phyloP scores from a whole-genome alignment of 768 basidiomycete species.

The Steccherinum ochraceum region DNA sequence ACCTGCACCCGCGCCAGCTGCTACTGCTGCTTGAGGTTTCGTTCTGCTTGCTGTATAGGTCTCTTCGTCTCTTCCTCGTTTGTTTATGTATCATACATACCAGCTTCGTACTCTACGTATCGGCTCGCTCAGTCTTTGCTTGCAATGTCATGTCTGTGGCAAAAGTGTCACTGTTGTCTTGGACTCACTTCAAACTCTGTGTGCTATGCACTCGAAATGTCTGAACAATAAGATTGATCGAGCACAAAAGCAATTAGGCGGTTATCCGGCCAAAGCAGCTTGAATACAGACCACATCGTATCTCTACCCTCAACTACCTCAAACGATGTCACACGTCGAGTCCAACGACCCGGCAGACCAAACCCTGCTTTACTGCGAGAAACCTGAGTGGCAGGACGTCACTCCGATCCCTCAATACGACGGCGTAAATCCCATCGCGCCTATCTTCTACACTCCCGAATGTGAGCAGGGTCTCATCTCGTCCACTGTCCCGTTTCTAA shows the following conservation, averaged over 20 bases:
- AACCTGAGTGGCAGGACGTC: conserved; percentile 77
- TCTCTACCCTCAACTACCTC: neutral
- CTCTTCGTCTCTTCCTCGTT: neutral
- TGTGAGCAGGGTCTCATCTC: too few species aligned
- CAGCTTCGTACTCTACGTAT: neutral
- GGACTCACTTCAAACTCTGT: neutral
- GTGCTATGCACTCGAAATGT: too few species aligned
- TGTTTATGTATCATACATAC: neutral
- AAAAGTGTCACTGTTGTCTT: neutral
- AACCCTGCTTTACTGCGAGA: conserved; percentile 45
- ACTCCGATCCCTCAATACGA: conserved; percentile 79
- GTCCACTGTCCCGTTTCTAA: conserved; percentile 7
- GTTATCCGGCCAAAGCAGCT: too few species aligned
- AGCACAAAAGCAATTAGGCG: neutral
- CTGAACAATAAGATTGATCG: neutral
- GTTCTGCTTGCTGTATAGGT: conserved; percentile 8
- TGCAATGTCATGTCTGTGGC: neutral
- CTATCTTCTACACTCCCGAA: conserved; percentile 85
- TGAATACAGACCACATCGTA: too few species aligned
- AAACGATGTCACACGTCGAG: conserved; percentile 14
- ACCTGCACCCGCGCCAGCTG: conserved; percentile 33
- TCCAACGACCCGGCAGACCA: conserved; percentile 5
- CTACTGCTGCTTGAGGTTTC: conserved; percentile 13
- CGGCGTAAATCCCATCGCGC: conserved; percentile 69
- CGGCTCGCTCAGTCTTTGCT: neutral